Evolutionary conservation across 352 stramenopile genomes (phyloP).

Genomic region (Pythium aristosporum): DNA sequence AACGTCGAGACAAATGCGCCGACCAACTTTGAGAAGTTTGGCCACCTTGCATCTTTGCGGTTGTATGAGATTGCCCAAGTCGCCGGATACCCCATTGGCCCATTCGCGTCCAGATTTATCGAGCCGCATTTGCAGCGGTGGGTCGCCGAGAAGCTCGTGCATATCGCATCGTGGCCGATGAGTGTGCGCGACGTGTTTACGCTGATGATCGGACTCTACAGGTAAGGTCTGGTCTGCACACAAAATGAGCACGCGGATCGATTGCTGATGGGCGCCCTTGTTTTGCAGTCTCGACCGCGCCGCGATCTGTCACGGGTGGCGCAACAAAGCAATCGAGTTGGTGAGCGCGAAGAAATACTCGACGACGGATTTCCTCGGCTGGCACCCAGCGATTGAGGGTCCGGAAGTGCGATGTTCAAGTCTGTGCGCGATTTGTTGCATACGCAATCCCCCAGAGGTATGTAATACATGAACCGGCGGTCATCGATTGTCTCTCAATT

Average conservation of each 20-base stretch:
- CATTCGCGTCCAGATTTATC: constrained; percentile 75
- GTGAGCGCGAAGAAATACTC: constrained; percentile 68
- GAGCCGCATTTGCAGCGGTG: constrained; percentile 69
- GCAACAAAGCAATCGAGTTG: constrained; percentile 47
- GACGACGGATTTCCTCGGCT: constrained; percentile 75
- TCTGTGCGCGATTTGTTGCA: constrained; percentile 66
- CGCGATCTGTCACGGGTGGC: constrained; percentile 56
- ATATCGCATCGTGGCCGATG: constrained; percentile 41
- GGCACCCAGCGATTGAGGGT: constrained; percentile 75
- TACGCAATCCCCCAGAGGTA: constrained; percentile 73
- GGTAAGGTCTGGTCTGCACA: constrained; percentile 29
- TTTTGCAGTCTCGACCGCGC: constrained; percentile 54
- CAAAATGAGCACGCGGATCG: background rate
- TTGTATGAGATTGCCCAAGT: constrained; percentile 76
- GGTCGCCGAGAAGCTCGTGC: constrained; percentile 70
- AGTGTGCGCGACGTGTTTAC: constrained; percentile 79
- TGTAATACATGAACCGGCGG: too few relatives aligned
- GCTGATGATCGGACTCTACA: constrained; percentile 74
- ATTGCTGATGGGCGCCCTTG: background rate
- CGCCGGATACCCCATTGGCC: constrained; percentile 76
- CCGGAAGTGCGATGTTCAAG: constrained; percentile 72
- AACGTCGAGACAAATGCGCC: constrained; percentile 69
- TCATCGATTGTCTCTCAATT: background rate
- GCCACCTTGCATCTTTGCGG: constrained; percentile 67
- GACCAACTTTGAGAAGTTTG: constrained; percentile 76